Conservation (phyloP, 495 filamentous ascomycete genomes). For the Daldinia bambusicola region DNA sequence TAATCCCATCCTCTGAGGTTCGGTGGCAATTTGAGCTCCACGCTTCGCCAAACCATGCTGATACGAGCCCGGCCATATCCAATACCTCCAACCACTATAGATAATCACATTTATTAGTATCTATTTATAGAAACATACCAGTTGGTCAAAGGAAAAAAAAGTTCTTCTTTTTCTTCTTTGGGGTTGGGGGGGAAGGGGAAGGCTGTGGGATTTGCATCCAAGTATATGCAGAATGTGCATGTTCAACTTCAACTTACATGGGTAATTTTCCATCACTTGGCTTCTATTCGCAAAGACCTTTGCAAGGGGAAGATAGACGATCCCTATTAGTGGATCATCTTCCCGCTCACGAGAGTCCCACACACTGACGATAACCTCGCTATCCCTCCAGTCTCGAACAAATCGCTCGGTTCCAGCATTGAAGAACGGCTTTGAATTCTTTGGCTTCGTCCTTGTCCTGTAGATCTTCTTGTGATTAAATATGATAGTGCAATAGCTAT, state of each 20-base stretch:
- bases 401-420: constrained; percentile 80
- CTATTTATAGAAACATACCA: neutral
- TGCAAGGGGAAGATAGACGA: constrained; percentile 70
- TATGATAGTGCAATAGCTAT: constrained; percentile 75
- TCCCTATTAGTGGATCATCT: constrained; percentile 71
- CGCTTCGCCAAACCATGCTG: constrained; percentile 75
- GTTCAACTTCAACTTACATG: constrained; percentile 50
- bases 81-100: constrained; percentile 65
- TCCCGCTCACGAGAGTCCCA: constrained; percentile 72
- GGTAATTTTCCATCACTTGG: constrained; percentile 70
- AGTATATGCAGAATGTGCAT: constrained; percentile 23
- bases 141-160: too few relatives aligned
- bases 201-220: too few relatives aligned
- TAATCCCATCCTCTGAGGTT: constrained; percentile 72
- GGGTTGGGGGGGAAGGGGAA: too few relatives aligned
- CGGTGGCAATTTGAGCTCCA: constrained; percentile 65
- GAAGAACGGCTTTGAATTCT: constrained; percentile 80
- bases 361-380: constrained; percentile 72
- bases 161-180: too few relatives aligned
- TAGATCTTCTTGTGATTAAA: constrained; percentile 77
- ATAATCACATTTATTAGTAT: constrained; percentile 15
- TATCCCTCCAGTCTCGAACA: constrained; percentile 71
- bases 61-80: constrained; percentile 73
- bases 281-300: constrained; percentile 66
- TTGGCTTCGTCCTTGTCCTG: constrained; percentile 76